phyloP scores from a whole-genome alignment of 257 asterid species.

The Handroanthus guayacan region DNA sequence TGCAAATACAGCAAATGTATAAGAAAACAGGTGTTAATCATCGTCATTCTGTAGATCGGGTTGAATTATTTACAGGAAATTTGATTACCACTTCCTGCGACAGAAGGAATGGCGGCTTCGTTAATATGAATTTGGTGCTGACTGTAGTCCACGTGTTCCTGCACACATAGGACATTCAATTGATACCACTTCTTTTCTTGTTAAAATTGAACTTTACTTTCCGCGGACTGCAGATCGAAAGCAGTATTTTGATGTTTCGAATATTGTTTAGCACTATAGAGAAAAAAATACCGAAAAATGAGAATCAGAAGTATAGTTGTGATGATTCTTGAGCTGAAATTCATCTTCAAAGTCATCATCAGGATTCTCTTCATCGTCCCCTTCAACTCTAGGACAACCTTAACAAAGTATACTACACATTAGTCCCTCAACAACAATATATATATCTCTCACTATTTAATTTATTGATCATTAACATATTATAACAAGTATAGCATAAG shows the following conservation, averaged over 20 bases:
- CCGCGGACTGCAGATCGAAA: neutral
- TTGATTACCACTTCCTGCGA: constrained; percentile 67
- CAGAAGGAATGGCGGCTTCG: constrained; percentile 50
- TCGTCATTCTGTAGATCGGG: neutral
- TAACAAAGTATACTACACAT: neutral
- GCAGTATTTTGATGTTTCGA: neutral
- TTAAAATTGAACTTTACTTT: constrained; percentile 3
- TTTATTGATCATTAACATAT: too few relatives aligned
- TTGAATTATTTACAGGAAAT: neutral
- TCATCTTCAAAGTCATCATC: constrained; percentile 75
- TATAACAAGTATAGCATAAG: too few relatives aligned
- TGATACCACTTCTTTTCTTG: neutral
- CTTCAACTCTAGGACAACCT: constrained; percentile 74
- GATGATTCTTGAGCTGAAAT: constrained; percentile 55
- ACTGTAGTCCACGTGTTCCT: constrained; percentile 60
- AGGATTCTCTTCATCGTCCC: constrained; percentile 65
- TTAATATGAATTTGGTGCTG: constrained; percentile 47
- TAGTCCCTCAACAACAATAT: too few relatives aligned
- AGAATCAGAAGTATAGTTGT: constrained; percentile 33
- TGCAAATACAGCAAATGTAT: neutral
- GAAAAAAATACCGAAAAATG: constrained; percentile 46
- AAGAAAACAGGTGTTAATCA: neutral
- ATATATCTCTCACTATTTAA: too few relatives aligned
- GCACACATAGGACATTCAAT: constrained; percentile 24
- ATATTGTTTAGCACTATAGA: neutral